These are phyloP conservation scores for Mycena leptocephala DNA, from an alignment of 768 basidiomycete species.

Conservation along the genomic window DNA sequence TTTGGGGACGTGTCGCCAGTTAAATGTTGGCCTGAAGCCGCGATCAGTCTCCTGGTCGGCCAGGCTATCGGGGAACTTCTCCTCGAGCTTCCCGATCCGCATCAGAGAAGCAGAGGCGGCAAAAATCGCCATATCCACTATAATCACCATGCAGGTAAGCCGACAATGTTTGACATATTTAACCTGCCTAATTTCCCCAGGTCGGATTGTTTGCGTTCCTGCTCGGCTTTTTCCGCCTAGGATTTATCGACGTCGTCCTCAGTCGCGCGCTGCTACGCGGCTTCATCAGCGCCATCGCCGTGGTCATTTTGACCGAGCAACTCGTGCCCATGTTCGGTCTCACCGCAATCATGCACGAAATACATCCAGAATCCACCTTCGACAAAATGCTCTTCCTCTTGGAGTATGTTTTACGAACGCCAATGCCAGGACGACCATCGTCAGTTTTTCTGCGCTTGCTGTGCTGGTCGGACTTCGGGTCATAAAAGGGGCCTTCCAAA, in stretches of 20 bases:
- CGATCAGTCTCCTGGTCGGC: constrained; percentile 89
- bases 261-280: constrained; percentile 91
- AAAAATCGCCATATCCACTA: constrained; percentile 81
- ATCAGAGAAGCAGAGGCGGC: constrained; percentile 63
- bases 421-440: constrained; percentile 78
- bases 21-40: constrained; percentile 92
- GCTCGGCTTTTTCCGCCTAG: constrained; percentile 90
- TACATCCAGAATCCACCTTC: constrained; percentile 78
- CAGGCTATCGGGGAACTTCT: constrained; percentile 86
- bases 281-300: constrained; percentile 88
- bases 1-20: constrained; percentile 88
- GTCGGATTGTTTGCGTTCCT: constrained; percentile 90
- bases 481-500: constrained; percentile 72
- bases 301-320: constrained; percentile 91
- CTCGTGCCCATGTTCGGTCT: constrained; percentile 94
- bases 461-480: constrained; percentile 75
- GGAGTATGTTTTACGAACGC: constrained; percentile 69
- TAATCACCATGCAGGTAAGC: constrained; percentile 87
- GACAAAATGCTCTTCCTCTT: constrained; percentile 87
- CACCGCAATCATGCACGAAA: constrained; percentile 62
- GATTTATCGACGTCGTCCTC: constrained; percentile 94
- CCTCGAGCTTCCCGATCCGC: constrained; percentile 61
- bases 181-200: constrained; percentile 53
- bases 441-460: constrained; percentile 82
- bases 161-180: neutral